A percentile compares a stretch with the other conserved stretches of the same genome.
phyloP scores from a whole-genome alignment of 768 basidiomycete genomes.

The Sporobolomyces roseus region DNA sequence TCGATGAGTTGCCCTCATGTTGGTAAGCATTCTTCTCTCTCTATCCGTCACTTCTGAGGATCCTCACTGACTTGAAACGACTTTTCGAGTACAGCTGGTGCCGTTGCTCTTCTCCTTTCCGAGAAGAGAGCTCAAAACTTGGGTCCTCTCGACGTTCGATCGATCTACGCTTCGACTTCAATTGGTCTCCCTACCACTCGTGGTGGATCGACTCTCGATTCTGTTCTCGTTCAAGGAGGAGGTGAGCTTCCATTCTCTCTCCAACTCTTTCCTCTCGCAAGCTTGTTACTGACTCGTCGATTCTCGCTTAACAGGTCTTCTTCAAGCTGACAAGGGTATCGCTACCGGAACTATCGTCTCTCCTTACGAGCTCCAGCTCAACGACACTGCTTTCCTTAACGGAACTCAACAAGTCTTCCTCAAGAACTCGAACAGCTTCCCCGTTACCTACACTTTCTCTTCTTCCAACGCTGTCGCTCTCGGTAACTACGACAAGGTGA shows the following conservation, averaged over 20 bases:
- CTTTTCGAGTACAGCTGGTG: too few species aligned
- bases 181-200: neutral
- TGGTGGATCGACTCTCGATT: neutral
- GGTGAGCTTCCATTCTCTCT: conserved; percentile 9
- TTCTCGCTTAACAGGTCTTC: conserved; percentile 42
- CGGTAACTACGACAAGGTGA: conserved; percentile 16
- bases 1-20: too few species aligned
- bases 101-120: conserved; percentile 48
- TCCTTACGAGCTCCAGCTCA: conserved; percentile 60
- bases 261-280: too few species aligned
- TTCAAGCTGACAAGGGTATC: conserved; percentile 61
- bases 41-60: too few species aligned
- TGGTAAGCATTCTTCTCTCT: too few species aligned
- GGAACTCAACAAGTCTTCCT: conserved; percentile 54
- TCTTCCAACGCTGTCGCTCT: neutral
- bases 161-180: conserved; percentile 44
- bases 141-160: conserved; percentile 38
- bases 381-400: conserved; percentile 62
- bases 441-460: conserved; percentile 27
- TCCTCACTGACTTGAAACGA: too few species aligned
- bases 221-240: conserved; percentile 21
- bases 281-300: neutral
- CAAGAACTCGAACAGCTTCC: conserved; percentile 38
- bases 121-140: conserved; percentile 42
- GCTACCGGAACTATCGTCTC: conserved; percentile 54